A percentile compares a stretch with the other conserved stretches of the same genome.
These are phyloP conservation scores for Solanum tacnaense DNA, from an alignment of 257 asterid genomes.

Conservation along the genomic window DNA sequence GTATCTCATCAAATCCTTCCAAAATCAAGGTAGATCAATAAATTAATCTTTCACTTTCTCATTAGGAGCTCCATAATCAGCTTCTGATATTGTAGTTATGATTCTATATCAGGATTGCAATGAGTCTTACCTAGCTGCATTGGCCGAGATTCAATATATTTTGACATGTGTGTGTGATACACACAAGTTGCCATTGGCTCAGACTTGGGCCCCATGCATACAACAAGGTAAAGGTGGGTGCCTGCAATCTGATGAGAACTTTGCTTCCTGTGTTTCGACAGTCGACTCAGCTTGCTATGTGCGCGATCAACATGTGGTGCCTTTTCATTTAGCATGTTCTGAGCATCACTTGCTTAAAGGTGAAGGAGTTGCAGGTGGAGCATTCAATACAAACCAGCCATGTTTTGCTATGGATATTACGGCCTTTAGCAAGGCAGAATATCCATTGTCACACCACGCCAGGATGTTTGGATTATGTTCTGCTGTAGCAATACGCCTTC, in stretches of 20 bases:
- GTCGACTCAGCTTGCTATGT: conserved; percentile 61
- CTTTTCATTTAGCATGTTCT: conserved; percentile 68
- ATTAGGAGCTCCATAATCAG: neutral
- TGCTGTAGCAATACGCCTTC: conserved; percentile 70
- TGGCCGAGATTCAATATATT: conserved; percentile 50
- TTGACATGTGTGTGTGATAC: conserved; percentile 44
- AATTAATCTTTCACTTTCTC: neutral
- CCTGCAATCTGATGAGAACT: conserved; percentile 57
- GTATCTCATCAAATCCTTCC: conserved; percentile 22
- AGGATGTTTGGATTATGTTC: conserved; percentile 39
- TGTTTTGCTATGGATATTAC: conserved; percentile 62
- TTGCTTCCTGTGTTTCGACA: conserved; percentile 50
- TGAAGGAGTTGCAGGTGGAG: conserved; percentile 71
- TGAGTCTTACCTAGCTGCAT: conserved; percentile 46
- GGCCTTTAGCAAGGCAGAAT: conserved; percentile 55
- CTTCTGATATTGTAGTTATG: conserved; percentile 1
- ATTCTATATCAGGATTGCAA: conserved; percentile 39
- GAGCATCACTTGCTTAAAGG: conserved; percentile 78
- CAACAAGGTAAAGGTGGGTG: conserved; percentile 62
- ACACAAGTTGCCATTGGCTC: conserved; percentile 64
- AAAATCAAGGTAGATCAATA: conserved; percentile 34
- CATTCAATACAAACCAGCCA: conserved; percentile 63
- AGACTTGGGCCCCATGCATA: conserved; percentile 65
- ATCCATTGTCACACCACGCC: conserved; percentile 73
- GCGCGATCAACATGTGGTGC: conserved; percentile 33